Base-by-base conservation (phyloP, 257 asterid genomes). In the Penstemon barbatus region DNA sequence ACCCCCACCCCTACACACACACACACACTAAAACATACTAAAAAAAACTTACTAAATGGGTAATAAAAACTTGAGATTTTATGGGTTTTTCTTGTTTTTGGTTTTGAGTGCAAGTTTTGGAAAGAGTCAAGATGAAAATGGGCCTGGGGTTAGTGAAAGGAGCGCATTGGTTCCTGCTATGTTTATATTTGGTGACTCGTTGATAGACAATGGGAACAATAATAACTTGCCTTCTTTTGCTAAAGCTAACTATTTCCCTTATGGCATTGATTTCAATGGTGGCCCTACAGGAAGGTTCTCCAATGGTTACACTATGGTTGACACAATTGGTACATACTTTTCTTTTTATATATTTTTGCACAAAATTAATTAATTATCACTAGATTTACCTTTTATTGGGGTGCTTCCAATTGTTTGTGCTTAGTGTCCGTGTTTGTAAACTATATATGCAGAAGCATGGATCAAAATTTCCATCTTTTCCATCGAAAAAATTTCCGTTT, bases 241-340 rank as follows among this genome's bases (percentile, higher is more conserved):
- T 4, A 92, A 88, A 74, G 97, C 97, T 18, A 90, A 92, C 66
- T 92, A 92, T 58, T 79, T 73, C 3, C 98, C 98, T 37, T 89
- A 92, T 56, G 98, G 98, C 7, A 88, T 90, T 65, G 98, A 92
- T 66, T 92, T 87, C 71, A 75, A 83, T 9, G 97, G 85, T 3
- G 97, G 96, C 7, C 87, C 98, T 0, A 84, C 98, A 4, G 98
- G 98, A 2, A 79, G 97, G 0, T 92, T 92, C 80, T 83, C 85
- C 64, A 92, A 88, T 63, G 97, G 97, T 38, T 86, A 76, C 83
- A 89, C 96, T 74, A 87, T 89, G 91, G 96, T 89, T 55, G 98
- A 92, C 74, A 73, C 79, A 67, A 78, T 86, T 59, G 92, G 95
- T 87, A 76, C 7, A 3, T 61, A 0, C 6, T 12, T 13, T 8